Base-by-base conservation (phyloP, 768 basidiomycete genomes). In the Tylopilus plumbeoviolaceoides region DNA sequence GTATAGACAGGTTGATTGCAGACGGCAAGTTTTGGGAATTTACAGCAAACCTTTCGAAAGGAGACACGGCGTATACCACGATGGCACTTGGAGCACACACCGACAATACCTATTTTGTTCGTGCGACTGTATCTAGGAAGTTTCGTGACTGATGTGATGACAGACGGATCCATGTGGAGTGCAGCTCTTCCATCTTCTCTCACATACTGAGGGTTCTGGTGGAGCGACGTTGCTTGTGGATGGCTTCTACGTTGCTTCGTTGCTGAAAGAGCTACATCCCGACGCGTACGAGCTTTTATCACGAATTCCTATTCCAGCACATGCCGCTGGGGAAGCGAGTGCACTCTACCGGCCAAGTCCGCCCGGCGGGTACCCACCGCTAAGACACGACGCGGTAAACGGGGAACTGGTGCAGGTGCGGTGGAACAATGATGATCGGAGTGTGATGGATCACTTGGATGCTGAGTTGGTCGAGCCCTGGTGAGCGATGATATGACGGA, bases 11-110 rank as follows among this genome's bases (percentile, higher is more conserved):
- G 20, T 18, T 69, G 10, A 53, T 64, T 51, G 2, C 44, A 94
- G 92, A 98, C 62, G 95, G 95, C 31, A 85, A 83, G 52, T 95
- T 98, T 71, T 99, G 95, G 95, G 92, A 98, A 63, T 95, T 98
- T 63, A 97, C 93, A 1, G 83, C 95, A 0, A 85, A 95, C 64
- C 77, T 95, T 20, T 84, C 86, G 17, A 92, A 87, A 61, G 93
- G 93, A 12, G 95, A 99, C 67, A 89, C 93, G 8, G 94, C 95
- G 0, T 99, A 99, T 72, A 92, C 93, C 5, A 90, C 85, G 7
- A 71, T 95, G 42, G 88, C 87, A 1, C 81, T 99, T 7, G 84
- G 81, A 4, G 93, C 91, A 0, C 95, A 99, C 66, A 87, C 85
- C 1, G 85, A 88, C 56, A 84, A 77, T 40, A 84, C 84, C 10